Percentiles rank a stretch among this genome's conserved stretches.
Conservation (phyloP, 768 basidiomycete genomes). For the Rhodotorula babjevae region DNA sequence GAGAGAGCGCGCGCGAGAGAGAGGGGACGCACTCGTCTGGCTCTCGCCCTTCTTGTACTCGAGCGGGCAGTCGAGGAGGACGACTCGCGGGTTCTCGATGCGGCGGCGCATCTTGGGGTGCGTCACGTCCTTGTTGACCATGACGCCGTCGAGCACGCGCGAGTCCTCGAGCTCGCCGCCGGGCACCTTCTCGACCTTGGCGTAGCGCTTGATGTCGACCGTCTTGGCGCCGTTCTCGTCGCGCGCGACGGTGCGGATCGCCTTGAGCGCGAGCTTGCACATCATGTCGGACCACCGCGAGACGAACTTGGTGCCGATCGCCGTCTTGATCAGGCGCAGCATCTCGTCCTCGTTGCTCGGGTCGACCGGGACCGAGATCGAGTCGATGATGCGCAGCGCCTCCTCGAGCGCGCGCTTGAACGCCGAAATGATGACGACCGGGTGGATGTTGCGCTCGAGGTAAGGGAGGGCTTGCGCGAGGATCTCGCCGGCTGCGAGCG, state of each 20-base stretch:
- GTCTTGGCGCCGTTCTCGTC: constrained; percentile 62
- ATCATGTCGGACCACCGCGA: constrained; percentile 94
- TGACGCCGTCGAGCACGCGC: constrained; percentile 77
- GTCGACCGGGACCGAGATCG: constrained; percentile 85
- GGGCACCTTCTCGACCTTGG: constrained; percentile 92
- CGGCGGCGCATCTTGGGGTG: constrained; percentile 93
- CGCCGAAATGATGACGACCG: constrained; percentile 96
- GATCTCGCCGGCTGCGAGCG: constrained; percentile 82
- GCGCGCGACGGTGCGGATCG: constrained; percentile 75
- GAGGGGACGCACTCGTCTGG: constrained; percentile 64
- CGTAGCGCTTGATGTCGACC: constrained; percentile 97
- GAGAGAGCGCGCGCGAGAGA: no score
- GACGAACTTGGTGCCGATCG: constrained; percentile 97
- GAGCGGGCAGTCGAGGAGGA: constrained; percentile 77
- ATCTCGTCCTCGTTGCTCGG: constrained; percentile 78
- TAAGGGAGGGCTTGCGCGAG: constrained; percentile 89
- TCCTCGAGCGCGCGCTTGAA: constrained; percentile 94
- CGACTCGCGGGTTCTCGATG: constrained; percentile 80
- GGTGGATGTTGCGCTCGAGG: constrained; percentile 94
- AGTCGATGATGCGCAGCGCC: constrained; percentile 79
- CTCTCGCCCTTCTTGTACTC: constrained; percentile 99
- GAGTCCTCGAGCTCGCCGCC: constrained; percentile 96
- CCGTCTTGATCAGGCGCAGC: constrained; percentile 94
- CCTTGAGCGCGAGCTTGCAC: constrained; percentile 89
- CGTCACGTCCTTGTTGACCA: constrained; percentile 98